These are phyloP conservation scores for Coffea canephora DNA, from an alignment of 257 asterid species.

Conservation along the genomic window DNA sequence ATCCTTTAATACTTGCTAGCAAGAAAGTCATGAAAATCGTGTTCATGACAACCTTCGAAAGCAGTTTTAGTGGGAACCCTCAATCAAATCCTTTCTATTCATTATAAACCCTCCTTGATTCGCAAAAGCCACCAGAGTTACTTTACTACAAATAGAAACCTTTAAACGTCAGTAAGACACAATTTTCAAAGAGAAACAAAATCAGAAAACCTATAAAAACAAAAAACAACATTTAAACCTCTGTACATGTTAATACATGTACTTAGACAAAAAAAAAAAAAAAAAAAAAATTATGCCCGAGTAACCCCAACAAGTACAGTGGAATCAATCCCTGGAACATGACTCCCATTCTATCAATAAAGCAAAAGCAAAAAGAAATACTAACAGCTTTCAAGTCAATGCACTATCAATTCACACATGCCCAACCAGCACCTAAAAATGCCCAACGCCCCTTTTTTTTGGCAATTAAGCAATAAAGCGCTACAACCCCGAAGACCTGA, in stretches of 20 bases:
- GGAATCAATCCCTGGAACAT: neutral
- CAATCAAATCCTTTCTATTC: neutral
- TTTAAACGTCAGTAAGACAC: neutral
- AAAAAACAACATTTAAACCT: neutral
- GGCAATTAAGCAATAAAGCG: neutral
- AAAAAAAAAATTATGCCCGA: too few relatives aligned
- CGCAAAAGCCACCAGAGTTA: neutral
- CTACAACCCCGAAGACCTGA: neutral
- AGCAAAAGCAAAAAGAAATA: too few relatives aligned
- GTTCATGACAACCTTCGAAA: neutral
- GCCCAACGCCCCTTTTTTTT: too few relatives aligned
- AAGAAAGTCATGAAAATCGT: neutral
- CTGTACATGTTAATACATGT: neutral
- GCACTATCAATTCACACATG: neutral
- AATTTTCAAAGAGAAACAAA: too few relatives aligned
- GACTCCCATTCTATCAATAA: neutral
- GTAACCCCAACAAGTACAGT: neutral
- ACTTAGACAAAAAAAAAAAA: too few relatives aligned
- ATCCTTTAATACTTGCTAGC: too few relatives aligned
- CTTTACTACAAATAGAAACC: neutral
- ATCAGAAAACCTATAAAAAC: too few relatives aligned
- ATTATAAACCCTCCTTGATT: neutral
- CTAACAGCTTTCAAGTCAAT: neutral
- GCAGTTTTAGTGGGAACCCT: neutral
- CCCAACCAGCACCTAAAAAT: neutral